Evolutionary conservation across 352 stramenopile species (phyloP).

Genomic region (Phytophthora idaei): DNA sequence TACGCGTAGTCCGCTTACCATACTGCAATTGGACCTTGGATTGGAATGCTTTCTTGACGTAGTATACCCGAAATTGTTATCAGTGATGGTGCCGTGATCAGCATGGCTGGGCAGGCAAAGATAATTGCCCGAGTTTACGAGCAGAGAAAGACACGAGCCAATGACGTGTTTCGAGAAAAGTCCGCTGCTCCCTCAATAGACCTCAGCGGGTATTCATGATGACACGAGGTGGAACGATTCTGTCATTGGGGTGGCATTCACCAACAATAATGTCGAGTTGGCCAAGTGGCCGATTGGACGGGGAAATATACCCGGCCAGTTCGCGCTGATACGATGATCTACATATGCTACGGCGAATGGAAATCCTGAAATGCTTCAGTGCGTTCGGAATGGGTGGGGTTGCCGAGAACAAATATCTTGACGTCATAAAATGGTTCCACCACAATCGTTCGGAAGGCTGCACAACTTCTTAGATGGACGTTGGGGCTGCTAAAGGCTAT

Average conservation of each 20-base stretch:
- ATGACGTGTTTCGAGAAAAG: neutral
- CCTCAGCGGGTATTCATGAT: too few species aligned
- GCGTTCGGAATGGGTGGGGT: slow-evolving; percentile 14
- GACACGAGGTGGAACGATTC: too few species aligned
- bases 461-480: slow-evolving; percentile 4
- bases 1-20: neutral
- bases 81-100: neutral
- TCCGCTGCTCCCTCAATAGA: neutral
- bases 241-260: too few species aligned
- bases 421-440: slow-evolving; percentile 15
- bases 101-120: too few species aligned
- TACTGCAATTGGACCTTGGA: neutral
- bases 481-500: slow-evolving; percentile 6
- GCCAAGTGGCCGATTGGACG: too few species aligned
- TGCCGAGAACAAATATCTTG: slow-evolving; percentile 11
- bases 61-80: neutral
- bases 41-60: slow-evolving; percentile 3
- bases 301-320: too few species aligned
- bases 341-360: neutral
- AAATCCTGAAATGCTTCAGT: slow-evolving; percentile 17
- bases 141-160: neutral
- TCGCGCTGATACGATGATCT: too few species aligned
- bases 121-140: too few species aligned
- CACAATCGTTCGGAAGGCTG: slow-evolving; percentile 1
- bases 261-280: too few species aligned